A percentile compares a stretch with the other conserved stretches of the same genome.
These are phyloP conservation scores for Stephania yunnanensis DNA, from an alignment of 164 flowering plant species.

Conservation along the genomic window DNA sequence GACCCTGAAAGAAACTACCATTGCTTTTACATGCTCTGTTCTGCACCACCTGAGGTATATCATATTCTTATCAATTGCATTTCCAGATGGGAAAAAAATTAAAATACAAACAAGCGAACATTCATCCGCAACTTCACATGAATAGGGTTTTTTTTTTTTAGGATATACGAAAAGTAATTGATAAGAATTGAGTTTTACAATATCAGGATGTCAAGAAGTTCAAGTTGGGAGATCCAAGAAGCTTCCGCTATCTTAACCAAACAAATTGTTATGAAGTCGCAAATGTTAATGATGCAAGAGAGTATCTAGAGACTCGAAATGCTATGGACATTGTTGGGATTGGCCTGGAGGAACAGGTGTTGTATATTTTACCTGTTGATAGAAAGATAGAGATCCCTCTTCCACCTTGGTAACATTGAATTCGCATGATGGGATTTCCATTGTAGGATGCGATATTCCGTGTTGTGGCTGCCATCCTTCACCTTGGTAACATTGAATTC, in stretches of 20 bases:
- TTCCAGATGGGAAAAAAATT: not conserved
- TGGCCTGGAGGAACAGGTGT: slow-evolving; percentile 72
- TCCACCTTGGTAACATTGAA: not conserved
- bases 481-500: slow-evolving; percentile 73
- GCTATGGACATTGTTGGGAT: slow-evolving; percentile 91
- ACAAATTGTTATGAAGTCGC: slow-evolving; percentile 66
- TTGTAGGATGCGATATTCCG: slow-evolving; percentile 76
- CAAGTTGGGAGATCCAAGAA: slow-evolving; percentile 65
- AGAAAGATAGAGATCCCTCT: not conserved
- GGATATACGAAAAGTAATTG: too few relatives aligned
- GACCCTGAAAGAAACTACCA: slow-evolving; percentile 86
- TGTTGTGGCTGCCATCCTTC: slow-evolving; percentile 79
- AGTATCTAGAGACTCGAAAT: slow-evolving; percentile 57
- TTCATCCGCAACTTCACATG: not conserved
- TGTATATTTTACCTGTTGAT: not conserved
- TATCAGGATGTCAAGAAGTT: slow-evolving; percentile 61
- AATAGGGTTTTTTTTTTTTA: not conserved
- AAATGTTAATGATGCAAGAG: slow-evolving; percentile 68
- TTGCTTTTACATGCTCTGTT: slow-evolving; percentile 86
- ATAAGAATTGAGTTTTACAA: not conserved
- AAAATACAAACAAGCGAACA: not conserved
- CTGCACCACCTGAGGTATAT: slow-evolving; percentile 81
- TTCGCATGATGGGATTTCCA: slow-evolving; percentile 3
- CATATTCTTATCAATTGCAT: not conserved
- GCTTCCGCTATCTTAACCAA: slow-evolving; percentile 77